Evolutionary conservation across 116 monocot genomes (phyloP), one percentile per base, ranked within the genome.

Genomic region (Papilionanthe hybrid): DNA sequence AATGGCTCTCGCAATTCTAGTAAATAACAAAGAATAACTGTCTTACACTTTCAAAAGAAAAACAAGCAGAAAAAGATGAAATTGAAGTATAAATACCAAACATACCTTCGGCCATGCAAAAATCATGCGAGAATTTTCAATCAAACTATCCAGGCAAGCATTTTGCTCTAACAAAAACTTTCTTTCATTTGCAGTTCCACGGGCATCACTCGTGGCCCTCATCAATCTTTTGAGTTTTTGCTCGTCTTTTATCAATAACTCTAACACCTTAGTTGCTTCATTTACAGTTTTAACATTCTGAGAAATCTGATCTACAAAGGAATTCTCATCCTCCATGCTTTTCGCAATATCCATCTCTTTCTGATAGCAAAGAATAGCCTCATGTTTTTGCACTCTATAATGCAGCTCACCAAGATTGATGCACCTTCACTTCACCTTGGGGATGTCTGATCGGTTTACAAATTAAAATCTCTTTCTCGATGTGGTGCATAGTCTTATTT

Each of bases 351-450:
- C 84, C 69, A 88, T 86, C 49, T 92, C 96, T 75, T 89, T 97
- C 32, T 88, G 81, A 79, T 97, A 97, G 32, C 32, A 32, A 32
- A 32, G 88, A 65, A 82, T 82, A 47, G 94, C 89, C 18, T 97
- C 96, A 75, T 92, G 92, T 76, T 90, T 93, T 68, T 97, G 96
- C n/a, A 86, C 78, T 43, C 86, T 86, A 81, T 84, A 89, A 80
- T 94, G 32, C 2, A 32, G 32, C 32, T 32, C 32, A 32, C 32
- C 32, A 32, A 32, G 32, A 2, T 32, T 97, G 65, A 97, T 89
- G 65, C 86, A 97, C 96, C 79, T 94, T 93, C 66, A 94, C 84
- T 72, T 97, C 94, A 65, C 96, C 96, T 85, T 90, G 88, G 50
- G 43, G 72, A 71, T 94, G 96, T 45, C 86, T 82, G 77, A 97